Base-by-base conservation (phyloP, 257 asterid species). In the Solanum paucissectum region DNA sequence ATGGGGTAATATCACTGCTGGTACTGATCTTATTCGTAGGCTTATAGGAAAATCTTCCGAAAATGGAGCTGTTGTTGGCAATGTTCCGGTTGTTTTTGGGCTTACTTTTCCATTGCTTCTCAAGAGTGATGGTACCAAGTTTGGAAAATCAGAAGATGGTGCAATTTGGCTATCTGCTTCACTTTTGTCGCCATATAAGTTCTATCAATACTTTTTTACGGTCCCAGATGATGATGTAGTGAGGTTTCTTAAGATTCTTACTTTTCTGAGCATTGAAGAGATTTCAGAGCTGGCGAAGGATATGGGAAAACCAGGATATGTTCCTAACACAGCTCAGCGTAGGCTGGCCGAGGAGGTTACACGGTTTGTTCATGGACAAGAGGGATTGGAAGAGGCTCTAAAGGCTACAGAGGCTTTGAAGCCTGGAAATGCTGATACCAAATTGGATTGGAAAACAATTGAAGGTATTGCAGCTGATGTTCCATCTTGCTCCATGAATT, bases 1-100 rank as follows among this genome's bases (percentile, higher is more conserved):
- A 86, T 95, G 99, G 99, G 99, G 99, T 33, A 96, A 96, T 86
- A 94, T 96, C 55, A 96, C 98, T 2, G 96, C 98, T 1, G 99
- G 99, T 37, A 96, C 99, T 0, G 99, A 96, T 27, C 98, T 96
- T 16, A 95, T 96, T 75, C 96, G 99, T 32, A 90, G 91, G 72
- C 91, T 95, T 40, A 7, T 32, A 13, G 87, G 87, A 11, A 86
- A 86, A 86, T 29, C 83, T 27, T 42, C 36, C 2, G 79, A 84
- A 18, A 84, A 66, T 69, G 76, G 76, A 34, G 14, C 69, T 58
- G 66, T 69, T 40, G 84, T 27, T 44, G 66, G 85, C 18, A 81
- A 5, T 46, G 66, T 29, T 29, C 75, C 69, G 10, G 75, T 44
- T 72, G 87, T 74, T 71, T 94, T 91, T 85, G 99, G 98, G 38